A percentile compares a stretch with the other conserved stretches of the same genome.
Evolutionary conservation across 2,329 filamentous ascomycete species (phyloP).

Genomic region (Uncinocarpus reesii): DNA sequence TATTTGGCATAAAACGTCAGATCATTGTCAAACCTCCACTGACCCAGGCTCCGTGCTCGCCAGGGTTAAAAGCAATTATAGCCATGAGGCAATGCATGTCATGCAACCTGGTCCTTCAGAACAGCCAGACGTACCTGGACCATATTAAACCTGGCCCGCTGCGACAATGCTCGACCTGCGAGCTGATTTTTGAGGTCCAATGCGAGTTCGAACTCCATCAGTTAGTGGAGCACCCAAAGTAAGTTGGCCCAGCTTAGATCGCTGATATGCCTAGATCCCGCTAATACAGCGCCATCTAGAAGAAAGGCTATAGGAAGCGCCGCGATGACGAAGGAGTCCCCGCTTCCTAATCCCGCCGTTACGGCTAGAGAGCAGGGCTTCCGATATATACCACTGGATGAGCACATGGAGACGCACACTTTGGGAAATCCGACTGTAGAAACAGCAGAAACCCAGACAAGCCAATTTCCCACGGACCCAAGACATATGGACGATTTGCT

Average conservation of each 20-base stretch:
- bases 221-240: not conserved
- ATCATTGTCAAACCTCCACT: not conserved
- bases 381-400: not conserved
- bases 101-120: not conserved
- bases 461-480: not conserved
- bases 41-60: not conserved
- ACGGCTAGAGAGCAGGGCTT: not conserved
- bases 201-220: constrained; percentile 6
- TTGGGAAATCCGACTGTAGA: not conserved
- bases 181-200: not conserved
- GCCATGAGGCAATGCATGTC: constrained; percentile 7
- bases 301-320: not conserved
- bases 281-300: not conserved
- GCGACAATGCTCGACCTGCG: constrained; percentile 2
- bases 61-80: not conserved
- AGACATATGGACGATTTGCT: too few relatives aligned
- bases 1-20: not conserved
- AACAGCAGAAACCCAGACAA: not conserved
- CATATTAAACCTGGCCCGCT: constrained; percentile 2
- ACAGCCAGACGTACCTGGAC: not conserved
- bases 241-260: not conserved
- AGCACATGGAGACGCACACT: not conserved
- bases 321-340: not conserved
- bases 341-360: not conserved
- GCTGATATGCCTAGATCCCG: not conserved